Conservation (phyloP, 345 rosid species). For the Chamaenerion angustifolium region DNA sequence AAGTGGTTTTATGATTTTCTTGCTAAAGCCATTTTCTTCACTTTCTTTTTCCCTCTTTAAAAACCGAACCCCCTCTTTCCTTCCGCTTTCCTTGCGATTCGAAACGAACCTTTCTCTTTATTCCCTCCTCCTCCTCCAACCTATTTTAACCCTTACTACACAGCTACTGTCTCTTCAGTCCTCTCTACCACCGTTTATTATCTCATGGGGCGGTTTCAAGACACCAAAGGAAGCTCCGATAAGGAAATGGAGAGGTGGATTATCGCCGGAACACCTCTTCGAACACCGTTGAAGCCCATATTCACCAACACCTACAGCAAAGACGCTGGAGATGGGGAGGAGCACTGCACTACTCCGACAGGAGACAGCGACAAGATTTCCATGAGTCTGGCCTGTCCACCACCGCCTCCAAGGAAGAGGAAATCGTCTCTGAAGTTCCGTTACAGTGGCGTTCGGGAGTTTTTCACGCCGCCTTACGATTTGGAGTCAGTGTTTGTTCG, state of each 20-base stretch:
- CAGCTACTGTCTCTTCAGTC: too few relatives aligned
- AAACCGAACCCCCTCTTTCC: too few relatives aligned
- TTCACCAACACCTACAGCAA: slow-evolving; percentile 16
- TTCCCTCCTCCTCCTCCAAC: too few relatives aligned
- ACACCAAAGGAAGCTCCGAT: slow-evolving; percentile 2
- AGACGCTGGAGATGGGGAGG: slow-evolving; percentile 1
- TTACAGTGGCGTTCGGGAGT: slow-evolving; percentile 3
- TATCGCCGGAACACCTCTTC: slow-evolving; percentile 21
- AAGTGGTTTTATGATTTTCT: too few relatives aligned
- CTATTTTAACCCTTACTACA: too few relatives aligned
- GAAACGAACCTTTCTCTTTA: too few relatives aligned
- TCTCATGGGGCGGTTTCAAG: too few relatives aligned
- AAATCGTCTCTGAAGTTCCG: slow-evolving; percentile 5
- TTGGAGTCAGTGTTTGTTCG: slow-evolving; percentile 7
- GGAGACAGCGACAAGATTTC: slow-evolving; percentile 5
- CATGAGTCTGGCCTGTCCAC: slow-evolving; percentile 6
- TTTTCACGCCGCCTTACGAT: slow-evolving; percentile 6
- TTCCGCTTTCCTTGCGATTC: too few relatives aligned
- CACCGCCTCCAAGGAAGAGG: slow-evolving; percentile 8
- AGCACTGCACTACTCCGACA: slow-evolving; percentile 6
- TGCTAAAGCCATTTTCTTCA: too few relatives aligned
- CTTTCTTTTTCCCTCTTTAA: too few relatives aligned
- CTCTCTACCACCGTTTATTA: too few relatives aligned
- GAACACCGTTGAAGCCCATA: slow-evolving; percentile 44
- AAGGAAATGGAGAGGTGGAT: slow-evolving; percentile 10